A percentile compares a stretch with the other conserved stretches of the same genome.
These are phyloP conservation scores for Gnetum montanum DNA, from an alignment of 75 land plant genomes.

Conservation along the genomic window DNA sequence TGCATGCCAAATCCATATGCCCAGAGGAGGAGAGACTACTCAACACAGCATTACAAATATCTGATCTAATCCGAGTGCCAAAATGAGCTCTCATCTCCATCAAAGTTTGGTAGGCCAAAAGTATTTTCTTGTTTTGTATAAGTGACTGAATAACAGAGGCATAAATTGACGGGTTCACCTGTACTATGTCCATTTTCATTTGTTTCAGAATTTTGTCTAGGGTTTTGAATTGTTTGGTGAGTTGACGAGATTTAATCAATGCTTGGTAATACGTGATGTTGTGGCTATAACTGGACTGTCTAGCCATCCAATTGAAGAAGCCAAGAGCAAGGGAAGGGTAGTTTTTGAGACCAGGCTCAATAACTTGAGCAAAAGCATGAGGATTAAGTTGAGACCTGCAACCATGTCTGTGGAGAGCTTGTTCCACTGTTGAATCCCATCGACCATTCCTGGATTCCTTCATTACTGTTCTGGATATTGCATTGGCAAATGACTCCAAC, in stretches of 20 bases:
- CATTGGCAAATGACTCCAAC: not conserved
- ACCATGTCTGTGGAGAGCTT: constrained; percentile 31
- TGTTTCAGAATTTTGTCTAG: constrained; percentile 22
- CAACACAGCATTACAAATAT: constrained; percentile 31
- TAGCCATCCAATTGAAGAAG: constrained; percentile 56
- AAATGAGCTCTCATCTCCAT: constrained; percentile 3
- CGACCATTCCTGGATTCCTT: constrained; percentile 8
- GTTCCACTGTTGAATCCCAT: constrained; percentile 21
- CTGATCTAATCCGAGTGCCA: constrained; percentile 8
- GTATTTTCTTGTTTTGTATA: not conserved
- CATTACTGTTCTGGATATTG: constrained; percentile 1
- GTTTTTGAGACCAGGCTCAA: constrained; percentile 33
- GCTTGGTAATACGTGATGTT: constrained; percentile 22
- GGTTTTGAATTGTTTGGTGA: constrained; percentile 28
- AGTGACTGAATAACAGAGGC: constrained; percentile 7
- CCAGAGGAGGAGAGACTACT: constrained; percentile 40
- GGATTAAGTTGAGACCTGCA: constrained; percentile 24
- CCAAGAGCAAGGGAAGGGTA: constrained; percentile 39
- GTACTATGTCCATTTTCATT: constrained; percentile 14
- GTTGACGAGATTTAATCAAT: constrained; percentile 34
- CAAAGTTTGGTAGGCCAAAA: constrained; percentile 4
- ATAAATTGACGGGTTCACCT: constrained; percentile 14
- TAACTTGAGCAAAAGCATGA: constrained; percentile 26
- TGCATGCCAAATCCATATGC: constrained; percentile 12
- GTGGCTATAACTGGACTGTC: constrained; percentile 36